Base-by-base conservation (phyloP, 148 eudicot genomes). In the Simmondsia chinensis region DNA sequence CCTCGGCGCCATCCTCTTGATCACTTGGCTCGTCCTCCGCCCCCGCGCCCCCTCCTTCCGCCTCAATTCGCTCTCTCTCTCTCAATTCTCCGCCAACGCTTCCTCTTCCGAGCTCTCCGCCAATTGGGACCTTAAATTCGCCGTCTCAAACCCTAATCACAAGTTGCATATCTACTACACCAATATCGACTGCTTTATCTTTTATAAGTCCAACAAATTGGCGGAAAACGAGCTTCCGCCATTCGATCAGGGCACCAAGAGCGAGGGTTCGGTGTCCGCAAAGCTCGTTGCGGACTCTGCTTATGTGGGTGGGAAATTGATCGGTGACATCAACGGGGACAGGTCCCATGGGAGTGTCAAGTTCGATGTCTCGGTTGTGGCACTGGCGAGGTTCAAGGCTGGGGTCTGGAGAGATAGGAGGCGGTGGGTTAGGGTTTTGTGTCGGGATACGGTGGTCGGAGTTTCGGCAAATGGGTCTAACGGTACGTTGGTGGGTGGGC, bases 1-100 rank as follows among this genome's bases (percentile, higher is more conserved):
- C 68, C 18, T 68, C 54, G 75, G 79, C 30, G 56, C 73, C 24
- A 12, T 76, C 38, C 48, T 71, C 39, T 71, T 87, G 65, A 74
- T 80, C 54, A 35, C 77, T 0, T 87, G 88, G 88, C 66, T 87
- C 1, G 54, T 87, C 20, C 74, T 87, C 58, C 88, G 96, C 22
- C 96, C 96, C 1, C 70, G 74, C n/a, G 29, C 76, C 65, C 96
- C 94, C 17, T 30, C 56, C 14, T 76, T 87, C 69, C 71, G 56
- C 5, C 52, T 83, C 39, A 62, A 62, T 22, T 64, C 85, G 0
- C 18, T 68, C 14, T 14, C 85, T 5, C 36, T 83, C 19, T 49
- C 83, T n/a, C n/a, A n/a, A n/a, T n/a, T n/a, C 38, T 63, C 70
- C 40, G 61, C 83, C 61, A 76, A 66, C 25, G 26, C 64, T 43